Evolutionary conservation across 805 yeast genomes (phyloP), one percentile per base, ranked within the genome.

Genomic region (Ogataea pignaliae): DNA sequence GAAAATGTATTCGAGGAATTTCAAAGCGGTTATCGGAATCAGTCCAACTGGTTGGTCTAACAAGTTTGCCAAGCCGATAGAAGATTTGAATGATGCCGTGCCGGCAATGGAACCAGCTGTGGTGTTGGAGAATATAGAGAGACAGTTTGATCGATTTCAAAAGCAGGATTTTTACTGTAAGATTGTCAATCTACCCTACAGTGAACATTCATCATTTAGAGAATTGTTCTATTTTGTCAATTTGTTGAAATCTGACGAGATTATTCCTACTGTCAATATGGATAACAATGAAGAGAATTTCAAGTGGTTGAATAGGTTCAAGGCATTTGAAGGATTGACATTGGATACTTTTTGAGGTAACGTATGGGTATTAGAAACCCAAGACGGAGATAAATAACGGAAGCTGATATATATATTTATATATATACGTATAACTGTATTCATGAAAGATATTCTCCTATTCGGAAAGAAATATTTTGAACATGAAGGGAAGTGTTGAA

Each of bases 21-120:
- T 75, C 58, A 80, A 79, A 41, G 70, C 78, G 38, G 72, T 88
- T 35, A 70, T 85, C n/a, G 96, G 87, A 0, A 69, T 86, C 31
- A 70, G 79, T 40, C 97, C 98, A 0, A 89, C 97, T 0, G 98
- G 98, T 0, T 93, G 98, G 98, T 73, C 88, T 1, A 84, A 90
- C 1, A 47, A 54, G 15, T 56, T 47, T 35, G 50, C 48, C 2
- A 44, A 40, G 14, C 51, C 50, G 10, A 40, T 42, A 10, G 39
- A 37, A 31, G 35, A 43, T 30, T 41, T 53, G 37, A 41, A 45
- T 13, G 49, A 41, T 9, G 16, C 51, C 30, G 46, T 54, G 14
- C 30, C 29, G n/a, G 45, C 53, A n/a, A 43, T 44, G 15, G 37
- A 51, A 17, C 48, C 34, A 26, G 36, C 42, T 10, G 39, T 41